A percentile compares a stretch with the other conserved stretches of the same genome.
phyloP scores from a whole-genome alignment of 257 asterid genomes.

The Coffea canephora region DNA sequence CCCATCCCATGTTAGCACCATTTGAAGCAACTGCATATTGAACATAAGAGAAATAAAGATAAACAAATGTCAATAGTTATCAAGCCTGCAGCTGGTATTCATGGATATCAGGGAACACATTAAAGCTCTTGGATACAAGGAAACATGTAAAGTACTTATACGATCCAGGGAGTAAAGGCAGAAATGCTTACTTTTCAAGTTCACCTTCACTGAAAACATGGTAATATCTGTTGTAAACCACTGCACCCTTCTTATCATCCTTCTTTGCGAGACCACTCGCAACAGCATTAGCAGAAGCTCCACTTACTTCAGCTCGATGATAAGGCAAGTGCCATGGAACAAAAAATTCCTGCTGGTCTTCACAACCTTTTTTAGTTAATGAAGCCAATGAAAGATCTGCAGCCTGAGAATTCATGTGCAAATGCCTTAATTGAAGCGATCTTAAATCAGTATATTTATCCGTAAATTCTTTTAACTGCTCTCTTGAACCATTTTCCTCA shows the following conservation, averaged over 20 bases:
- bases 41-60: not conserved
- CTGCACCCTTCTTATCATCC: slow-evolving; percentile 92
- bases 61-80: not conserved
- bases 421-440: slow-evolving; percentile 19
- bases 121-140: not conserved
- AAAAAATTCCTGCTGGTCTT: slow-evolving; percentile 75
- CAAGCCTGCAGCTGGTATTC: not conserved
- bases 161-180: not conserved
- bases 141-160: not conserved
- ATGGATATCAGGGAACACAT: not conserved
- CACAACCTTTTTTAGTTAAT: slow-evolving; percentile 20
- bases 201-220: slow-evolving; percentile 98
- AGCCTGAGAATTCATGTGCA: slow-evolving; percentile 10
- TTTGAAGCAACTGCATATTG: not conserved
- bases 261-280: slow-evolving; percentile 86
- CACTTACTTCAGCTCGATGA: slow-evolving; percentile 92
- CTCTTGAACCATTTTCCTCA: slow-evolving; percentile 46
- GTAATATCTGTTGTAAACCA: slow-evolving; percentile 89
- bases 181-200: slow-evolving; percentile 70
- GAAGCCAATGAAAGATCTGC: slow-evolving; percentile 25
- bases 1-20: not conserved
- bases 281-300: slow-evolving; percentile 78
- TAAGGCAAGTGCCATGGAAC: slow-evolving; percentile 99
- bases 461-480: slow-evolving; percentile 18
- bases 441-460: slow-evolving; percentile 21